Conservation (phyloP, 352 stramenopile genomes). For the Pythium inflatum region DNA sequence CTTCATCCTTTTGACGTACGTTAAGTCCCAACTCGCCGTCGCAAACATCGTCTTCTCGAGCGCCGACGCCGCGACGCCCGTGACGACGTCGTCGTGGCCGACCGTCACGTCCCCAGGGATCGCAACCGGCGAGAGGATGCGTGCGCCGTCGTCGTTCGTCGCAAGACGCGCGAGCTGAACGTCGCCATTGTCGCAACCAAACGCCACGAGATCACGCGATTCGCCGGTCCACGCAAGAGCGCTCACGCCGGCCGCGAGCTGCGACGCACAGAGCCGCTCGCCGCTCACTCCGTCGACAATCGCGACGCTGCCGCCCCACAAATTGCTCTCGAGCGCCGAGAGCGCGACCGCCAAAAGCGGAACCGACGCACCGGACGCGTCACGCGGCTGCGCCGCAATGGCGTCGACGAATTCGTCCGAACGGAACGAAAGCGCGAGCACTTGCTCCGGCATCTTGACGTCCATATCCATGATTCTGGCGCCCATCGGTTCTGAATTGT, state of each 20-base stretch:
- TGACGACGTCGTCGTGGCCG: conserved; percentile 78
- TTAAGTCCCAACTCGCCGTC: conserved; percentile 73
- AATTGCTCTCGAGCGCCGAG: conserved; percentile 76
- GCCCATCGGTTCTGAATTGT: conserved; percentile 10
- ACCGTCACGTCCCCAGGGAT: conserved; percentile 6
- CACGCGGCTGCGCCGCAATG: conserved; percentile 21
- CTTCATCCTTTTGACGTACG: too few species aligned
- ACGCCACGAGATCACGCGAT: conserved; percentile 52
- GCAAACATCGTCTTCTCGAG: conserved; percentile 55
- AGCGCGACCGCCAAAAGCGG: conserved; percentile 64
- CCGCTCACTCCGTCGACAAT: conserved; percentile 49
- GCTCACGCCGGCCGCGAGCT: conserved; percentile 52
- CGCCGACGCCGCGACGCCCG: conserved; percentile 47
- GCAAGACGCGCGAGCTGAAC: conserved; percentile 51
- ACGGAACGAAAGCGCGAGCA: conserved; percentile 11
- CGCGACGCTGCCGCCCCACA: conserved; percentile 66
- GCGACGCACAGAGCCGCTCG: conserved; percentile 49
- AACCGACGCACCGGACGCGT: conserved; percentile 4
- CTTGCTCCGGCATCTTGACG: background rate
- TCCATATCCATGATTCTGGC: background rate
- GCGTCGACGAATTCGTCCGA: conserved; percentile 30
- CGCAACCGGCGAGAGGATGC: conserved; percentile 45
- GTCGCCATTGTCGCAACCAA: conserved; percentile 80
- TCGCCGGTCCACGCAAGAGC: conserved; percentile 58
- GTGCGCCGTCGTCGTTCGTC: conserved; percentile 41